Conservation (phyloP, 1,284 basidiomycete genomes). For the Melampsora americana region DNA sequence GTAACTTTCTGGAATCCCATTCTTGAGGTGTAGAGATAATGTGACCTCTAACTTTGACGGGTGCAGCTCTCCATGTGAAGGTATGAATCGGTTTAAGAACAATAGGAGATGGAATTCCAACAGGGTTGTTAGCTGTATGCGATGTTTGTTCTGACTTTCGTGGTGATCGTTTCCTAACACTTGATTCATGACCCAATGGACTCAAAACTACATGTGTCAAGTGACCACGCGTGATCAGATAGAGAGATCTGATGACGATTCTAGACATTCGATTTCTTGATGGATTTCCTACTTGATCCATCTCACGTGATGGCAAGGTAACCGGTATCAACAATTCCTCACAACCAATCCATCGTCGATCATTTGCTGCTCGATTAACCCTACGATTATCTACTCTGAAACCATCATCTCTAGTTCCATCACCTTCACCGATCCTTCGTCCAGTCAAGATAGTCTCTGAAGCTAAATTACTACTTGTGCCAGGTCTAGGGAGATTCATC, state of each 20-base stretch:
- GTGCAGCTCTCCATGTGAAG: conserved; percentile 37
- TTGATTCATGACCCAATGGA: conserved; percentile 27
- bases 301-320: not conserved
- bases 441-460: conserved; percentile 20
- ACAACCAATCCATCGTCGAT: conserved; percentile 36
- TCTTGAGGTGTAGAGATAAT: conserved; percentile 17
- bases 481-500: conserved; percentile 7
- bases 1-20: conserved; percentile 15
- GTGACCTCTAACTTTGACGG: conserved; percentile 21
- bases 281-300: not conserved
- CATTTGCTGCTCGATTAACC: not conserved
- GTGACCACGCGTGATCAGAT: conserved; percentile 41
- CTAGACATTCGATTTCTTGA: not conserved
- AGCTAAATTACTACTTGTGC: not conserved
- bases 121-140: not conserved
- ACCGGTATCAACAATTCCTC: conserved; percentile 37
- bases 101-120: conserved; percentile 12
- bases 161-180: not conserved
- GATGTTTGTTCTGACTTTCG: not conserved
- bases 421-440: conserved; percentile 11
- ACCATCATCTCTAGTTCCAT: conserved; percentile 20
- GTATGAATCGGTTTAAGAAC: conserved; percentile 34
- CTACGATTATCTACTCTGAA: conserved; percentile 30
- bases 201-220: conserved; percentile 26
- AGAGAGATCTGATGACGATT: conserved; percentile 8